Base-by-base conservation (phyloP, 2,329 filamentous ascomycete species). In the Parafenestella ontariensis region DNA sequence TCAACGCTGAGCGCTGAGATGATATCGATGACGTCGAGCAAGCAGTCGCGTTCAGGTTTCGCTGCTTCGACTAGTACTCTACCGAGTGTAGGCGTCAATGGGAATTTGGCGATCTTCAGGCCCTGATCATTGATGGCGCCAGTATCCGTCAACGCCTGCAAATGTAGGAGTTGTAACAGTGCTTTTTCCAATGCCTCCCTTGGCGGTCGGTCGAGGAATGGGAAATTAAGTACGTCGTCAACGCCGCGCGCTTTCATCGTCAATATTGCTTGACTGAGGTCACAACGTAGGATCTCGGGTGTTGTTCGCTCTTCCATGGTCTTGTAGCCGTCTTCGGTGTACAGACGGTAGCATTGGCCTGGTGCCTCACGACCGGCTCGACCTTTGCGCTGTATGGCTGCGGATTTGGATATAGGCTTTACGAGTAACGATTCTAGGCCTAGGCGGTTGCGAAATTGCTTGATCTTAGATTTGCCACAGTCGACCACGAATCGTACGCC, bases 211-310 rank as follows among this genome's bases (percentile, higher is more conserved):
- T 96, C 92, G 72, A 98, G 87, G 43, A 97, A 86, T 0, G 94
- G 92, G 58, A 99, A 99, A 0, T 83, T 80, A 18, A 92, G 80
- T 2, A 96, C 85, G 69, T 98, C 89, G 23, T 90, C 83, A 11
- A 98, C 88, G 0, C 93, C 92, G 49, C 92, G 86, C 0, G 94
- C 92, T 74, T 96, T 97, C 89, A 99, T 96, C 0, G 91, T 96
- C 9, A 99, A 80, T 1, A 97, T 83, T 0, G 94, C 90, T 29
- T 92, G 89, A 18, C 92, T 86, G 5, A 98, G 84, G 73, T 99
- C 94, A 68, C 91, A 96, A 18, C 95, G 86, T 10, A 97, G 78
- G 10, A 99, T 97, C 72, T 99, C 95, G 0, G 95, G 94, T 0
- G 88, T 84, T 43, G 93, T 93, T 0, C 89, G 84, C 52, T 91